Conservation (phyloP, 352 stramenopile genomes). For the Sclerospora graminicola region DNA sequence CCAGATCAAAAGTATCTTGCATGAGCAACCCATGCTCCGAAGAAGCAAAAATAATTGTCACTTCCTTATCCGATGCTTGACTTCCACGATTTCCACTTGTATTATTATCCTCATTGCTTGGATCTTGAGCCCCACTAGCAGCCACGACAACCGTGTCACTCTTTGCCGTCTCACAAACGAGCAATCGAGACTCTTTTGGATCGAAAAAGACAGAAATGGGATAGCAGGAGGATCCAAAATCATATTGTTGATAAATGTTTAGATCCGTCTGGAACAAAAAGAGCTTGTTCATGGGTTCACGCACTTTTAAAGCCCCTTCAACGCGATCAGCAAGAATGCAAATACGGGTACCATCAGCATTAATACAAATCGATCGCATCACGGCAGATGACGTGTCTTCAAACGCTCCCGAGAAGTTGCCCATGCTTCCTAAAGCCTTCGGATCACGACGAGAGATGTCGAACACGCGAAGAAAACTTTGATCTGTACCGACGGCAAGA, state of each 20-base stretch:
- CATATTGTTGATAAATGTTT: conserved; percentile 84
- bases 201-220: conserved; percentile 88
- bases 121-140: conserved; percentile 19
- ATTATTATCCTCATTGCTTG: conserved; percentile 78
- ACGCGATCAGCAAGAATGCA: conserved; percentile 79
- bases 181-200: conserved; percentile 71
- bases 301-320: conserved; percentile 67
- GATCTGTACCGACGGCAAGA: conserved; percentile 83
- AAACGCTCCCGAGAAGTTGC: conserved; percentile 50
- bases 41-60: conserved; percentile 90
- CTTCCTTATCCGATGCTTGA: too few species aligned
- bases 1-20: too few species aligned
- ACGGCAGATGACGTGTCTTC: conserved; percentile 44
- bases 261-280: conserved; percentile 88
- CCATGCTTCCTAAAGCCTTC: conserved; percentile 82
- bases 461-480: conserved; percentile 79
- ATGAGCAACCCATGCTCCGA: conserved; percentile 86
- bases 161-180: conserved; percentile 79
- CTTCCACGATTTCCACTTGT: too few species aligned
- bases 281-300: conserved; percentile 77
- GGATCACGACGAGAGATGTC: conserved; percentile 72
- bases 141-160: conserved; percentile 21
- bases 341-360: conserved; percentile 85
- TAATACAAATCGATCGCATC: conserved; percentile 70
- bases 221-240: conserved; percentile 69